Evolutionary conservation across 2,329 filamentous ascomycete species (phyloP), one percentile per base, ranked within the genome.

Genomic region (Aspergillus ibericus): DNA sequence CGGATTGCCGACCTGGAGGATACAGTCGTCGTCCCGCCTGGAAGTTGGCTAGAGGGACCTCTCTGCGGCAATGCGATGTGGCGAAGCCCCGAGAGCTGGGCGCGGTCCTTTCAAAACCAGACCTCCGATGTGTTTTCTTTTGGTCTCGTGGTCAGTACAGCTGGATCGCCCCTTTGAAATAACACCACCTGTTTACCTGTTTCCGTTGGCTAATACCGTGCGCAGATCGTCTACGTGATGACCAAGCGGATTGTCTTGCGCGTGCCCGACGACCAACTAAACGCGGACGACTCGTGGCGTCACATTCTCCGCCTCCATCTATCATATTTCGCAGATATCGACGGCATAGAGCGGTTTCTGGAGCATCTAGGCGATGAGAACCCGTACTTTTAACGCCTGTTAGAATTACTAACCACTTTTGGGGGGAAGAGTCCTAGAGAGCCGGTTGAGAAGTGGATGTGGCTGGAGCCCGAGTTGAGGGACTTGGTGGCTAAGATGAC

Each of bases 271-370:
- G 60, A 66, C 5, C 53, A 70, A 29, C 50, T 71, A 18, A 50
- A 59, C 2, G 60, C 60, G 1, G 42, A 59, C 1, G 62, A 70
- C 36, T 62, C 66, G 1, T 73, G 70, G 68, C 53, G 65, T 38
- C 57, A 63, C 56, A 56, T 67, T 34, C 64, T 67, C 29, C 56
- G 55, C 38, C 73, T 75, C 20, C 78, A 81, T 59, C 72, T 82
- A 32, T 82, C 79, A 4, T 78, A 78, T 60, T 82, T 82, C 67
- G 74, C 72, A 27, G 51, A 60, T n/a, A 34, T 57, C 10, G 50
- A 58, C 1, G 71, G 76, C 47, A 69, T 80, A 35, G 68, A 74
- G 50, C 72, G 73, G 2, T 27, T 80, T 36, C 66, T 82, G 22
- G 63, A 73, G 49, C 76, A 79, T 65, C 73, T 81, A 35, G 77